Conservation (phyloP, 768 basidiomycete genomes). For the Boletus reticulatus region DNA sequence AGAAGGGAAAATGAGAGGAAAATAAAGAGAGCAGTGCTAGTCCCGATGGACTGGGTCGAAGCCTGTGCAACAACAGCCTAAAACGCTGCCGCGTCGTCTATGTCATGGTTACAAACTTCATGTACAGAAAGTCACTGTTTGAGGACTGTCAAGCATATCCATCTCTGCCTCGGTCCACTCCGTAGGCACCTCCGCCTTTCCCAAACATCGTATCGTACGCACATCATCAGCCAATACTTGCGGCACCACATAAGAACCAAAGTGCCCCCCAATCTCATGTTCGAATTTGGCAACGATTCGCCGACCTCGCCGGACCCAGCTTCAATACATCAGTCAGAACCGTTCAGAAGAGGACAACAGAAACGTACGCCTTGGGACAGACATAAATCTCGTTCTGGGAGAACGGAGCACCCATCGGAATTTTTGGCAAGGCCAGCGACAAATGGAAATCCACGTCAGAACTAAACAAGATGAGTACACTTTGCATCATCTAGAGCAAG, state of each 20-base stretch:
- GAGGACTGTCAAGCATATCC: slow-evolving; percentile 36
- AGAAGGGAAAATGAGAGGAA: not conserved
- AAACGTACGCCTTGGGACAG: slow-evolving; percentile 37
- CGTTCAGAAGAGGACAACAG: not conserved
- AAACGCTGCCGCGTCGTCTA: too few species aligned
- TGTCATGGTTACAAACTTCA: not conserved
- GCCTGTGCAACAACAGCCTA: not conserved
- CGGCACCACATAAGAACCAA: slow-evolving; percentile 53
- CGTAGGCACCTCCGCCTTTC: slow-evolving; percentile 46
- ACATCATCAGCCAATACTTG: slow-evolving; percentile 47
- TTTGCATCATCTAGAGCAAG: not conserved
- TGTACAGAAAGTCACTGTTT: not conserved
- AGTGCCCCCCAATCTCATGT: slow-evolving; percentile 56
- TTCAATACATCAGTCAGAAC: slow-evolving; percentile 16
- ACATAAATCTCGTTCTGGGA: slow-evolving; percentile 49
- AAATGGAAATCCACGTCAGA: slow-evolving; percentile 54
- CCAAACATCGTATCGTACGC: slow-evolving; percentile 59
- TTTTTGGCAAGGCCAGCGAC: slow-evolving; percentile 1
- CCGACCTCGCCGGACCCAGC: slow-evolving; percentile 41
- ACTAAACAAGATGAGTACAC: slow-evolving; percentile 33
- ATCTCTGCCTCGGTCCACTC: slow-evolving; percentile 42
- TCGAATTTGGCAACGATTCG: slow-evolving; percentile 46
- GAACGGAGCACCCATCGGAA: slow-evolving; percentile 47
- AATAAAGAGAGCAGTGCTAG: not conserved
- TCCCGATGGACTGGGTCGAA: not conserved